Conservation (phyloP, 257 asterid genomes). For the Osmanthus fragrans region DNA sequence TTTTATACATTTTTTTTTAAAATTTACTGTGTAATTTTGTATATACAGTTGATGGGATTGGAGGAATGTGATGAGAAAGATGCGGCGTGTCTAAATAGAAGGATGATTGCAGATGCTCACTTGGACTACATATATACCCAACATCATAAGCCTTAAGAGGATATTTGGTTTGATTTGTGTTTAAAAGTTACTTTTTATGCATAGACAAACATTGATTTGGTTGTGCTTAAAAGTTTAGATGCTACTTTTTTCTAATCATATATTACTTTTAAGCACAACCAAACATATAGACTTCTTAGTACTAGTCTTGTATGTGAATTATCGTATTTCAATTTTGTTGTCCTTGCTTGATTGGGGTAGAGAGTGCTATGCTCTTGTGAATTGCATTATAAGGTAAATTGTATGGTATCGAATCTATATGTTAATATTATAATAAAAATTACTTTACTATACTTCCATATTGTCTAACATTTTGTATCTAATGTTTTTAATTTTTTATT, state of each 20-base stretch:
- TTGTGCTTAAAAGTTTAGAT: background rate
- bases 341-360: background rate
- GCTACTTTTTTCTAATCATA: background rate
- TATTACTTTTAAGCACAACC: background rate
- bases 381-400: background rate
- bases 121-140: slow-evolving; percentile 27
- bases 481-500: no score
- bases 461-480: background rate
- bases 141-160: slow-evolving; percentile 15
- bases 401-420: background rate
- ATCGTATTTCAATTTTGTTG: background rate
- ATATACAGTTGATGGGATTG: slow-evolving; percentile 14
- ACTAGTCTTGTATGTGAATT: background rate
- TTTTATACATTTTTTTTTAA: background rate
- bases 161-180: background rate
- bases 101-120: slow-evolving; percentile 30
- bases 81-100: slow-evolving; percentile 14
- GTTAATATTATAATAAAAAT: no score
- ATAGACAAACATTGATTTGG: no score
- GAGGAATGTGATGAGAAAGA: slow-evolving; percentile 23
- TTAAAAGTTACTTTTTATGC: background rate
- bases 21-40: background rate
- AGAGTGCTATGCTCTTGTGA: background rate
- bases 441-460: no score
- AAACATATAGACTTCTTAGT: background rate